Base-by-base conservation (phyloP, 1,284 basidiomycete genomes). In the Coniophora puteana region DNA sequence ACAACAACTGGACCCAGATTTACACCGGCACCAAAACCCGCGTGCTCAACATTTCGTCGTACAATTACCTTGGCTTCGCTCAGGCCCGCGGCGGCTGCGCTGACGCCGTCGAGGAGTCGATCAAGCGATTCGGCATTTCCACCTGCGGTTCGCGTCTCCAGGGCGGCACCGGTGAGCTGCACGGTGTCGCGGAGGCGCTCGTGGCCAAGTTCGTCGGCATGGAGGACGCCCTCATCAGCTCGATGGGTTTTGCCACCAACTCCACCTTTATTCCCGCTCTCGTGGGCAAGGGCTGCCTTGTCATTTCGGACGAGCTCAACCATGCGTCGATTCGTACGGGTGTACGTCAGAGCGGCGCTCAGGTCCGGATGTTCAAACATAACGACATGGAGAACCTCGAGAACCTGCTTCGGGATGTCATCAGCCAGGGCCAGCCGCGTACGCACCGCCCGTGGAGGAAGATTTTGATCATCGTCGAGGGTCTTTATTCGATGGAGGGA, bases 31-130 rank as follows among this genome's bases (percentile, higher is more conserved):
- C 72, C 1, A 79, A 78, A 29, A 94, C 92, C 2, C 89, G 93
- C 43, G 89, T 85, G 0, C 83, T 99, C 55, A 99, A 99, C 65
- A 86, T 98, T 52, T 95, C 93, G 8, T 97, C 93, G 5, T 99
- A 99, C 75, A 99, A 99, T 69, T 99, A 99, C 61, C 90, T 99
- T 53, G 95, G 96, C 5, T 99, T 99, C 58, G 95, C 95, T 1
- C 93, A 97, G 62, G 90, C 88, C 20, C 79, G 82, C 12, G 95
- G 96, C 21, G 89, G 89, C 8, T 97, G 93, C 57, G 89, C 95
- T 2, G 94, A 98, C 57, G 89, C 89, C 1, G 93, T 93, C 13
- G 91, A 94, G 57, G 84, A 88, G 51, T 68, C 72, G 10, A 78
- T 96, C 55, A 72, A 71, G 44, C 78, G 81, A 6, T 93, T 91